Percentiles rank a stretch among this genome's conserved stretches.
Evolutionary conservation across 192 early-diverging fungal genomes (phyloP).

Genomic region (Linnemannia hyalina): DNA sequence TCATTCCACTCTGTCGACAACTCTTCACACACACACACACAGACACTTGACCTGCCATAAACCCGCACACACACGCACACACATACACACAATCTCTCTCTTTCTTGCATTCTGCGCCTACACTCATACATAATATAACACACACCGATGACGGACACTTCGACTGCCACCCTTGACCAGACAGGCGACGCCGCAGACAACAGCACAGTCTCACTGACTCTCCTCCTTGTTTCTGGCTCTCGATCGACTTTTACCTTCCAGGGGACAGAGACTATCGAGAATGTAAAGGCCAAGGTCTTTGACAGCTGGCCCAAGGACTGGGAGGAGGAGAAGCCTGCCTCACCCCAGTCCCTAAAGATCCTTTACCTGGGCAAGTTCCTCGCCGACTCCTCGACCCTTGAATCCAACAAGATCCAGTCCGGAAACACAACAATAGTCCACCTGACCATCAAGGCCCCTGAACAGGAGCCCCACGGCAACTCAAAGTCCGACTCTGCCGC

Average conservation of each 20-base stretch:
- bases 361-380: constrained; percentile 63
- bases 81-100: neutral
- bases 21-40: neutral
- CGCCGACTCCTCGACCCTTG: constrained; percentile 57
- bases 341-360: constrained; percentile 59
- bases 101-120: neutral
- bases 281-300: constrained; percentile 56
- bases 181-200: constrained; percentile 7
- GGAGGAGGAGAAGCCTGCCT: constrained; percentile 58
- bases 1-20: neutral
- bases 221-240: constrained; percentile 61
- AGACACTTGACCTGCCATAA: too few relatives aligned
- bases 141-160: neutral
- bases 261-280: constrained; percentile 52
- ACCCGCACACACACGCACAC: neutral
- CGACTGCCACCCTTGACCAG: neutral
- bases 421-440: constrained; percentile 60
- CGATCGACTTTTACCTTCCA: constrained; percentile 57
- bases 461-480: constrained; percentile 38
- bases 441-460: constrained; percentile 58
- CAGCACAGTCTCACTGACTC: constrained; percentile 44
- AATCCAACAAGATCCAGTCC: constrained; percentile 60
- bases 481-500: constrained; percentile 56
- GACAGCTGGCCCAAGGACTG: constrained; percentile 64
- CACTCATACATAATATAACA: neutral